Evolutionary conservation across 1,139 yeast species (phyloP).

Genomic region (Saccharomyces hybrid): DNA sequence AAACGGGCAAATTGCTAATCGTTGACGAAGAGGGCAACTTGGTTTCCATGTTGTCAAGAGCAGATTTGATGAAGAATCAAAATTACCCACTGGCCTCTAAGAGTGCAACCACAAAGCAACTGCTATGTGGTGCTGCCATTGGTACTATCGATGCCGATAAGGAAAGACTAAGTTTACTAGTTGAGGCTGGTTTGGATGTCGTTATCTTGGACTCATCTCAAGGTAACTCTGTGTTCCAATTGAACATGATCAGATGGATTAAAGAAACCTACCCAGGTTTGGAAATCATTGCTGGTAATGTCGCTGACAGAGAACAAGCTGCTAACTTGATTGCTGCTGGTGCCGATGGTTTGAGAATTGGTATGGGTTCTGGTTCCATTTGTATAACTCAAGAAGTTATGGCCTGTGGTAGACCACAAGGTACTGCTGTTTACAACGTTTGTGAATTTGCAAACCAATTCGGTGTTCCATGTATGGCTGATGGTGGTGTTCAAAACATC

Average conservation of each 20-base stretch:
- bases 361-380: constrained; percentile 99
- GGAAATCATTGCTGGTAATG: constrained; percentile 95
- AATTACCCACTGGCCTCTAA: constrained; percentile 92
- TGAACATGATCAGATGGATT: constrained; percentile 88
- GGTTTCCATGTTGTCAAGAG: constrained; percentile 84
- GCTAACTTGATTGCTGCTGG: constrained; percentile 93
- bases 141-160: constrained; percentile 91
- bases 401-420: constrained; percentile 99
- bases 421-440: constrained; percentile 51
- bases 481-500: constrained; percentile 98
- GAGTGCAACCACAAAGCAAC: constrained; percentile 86
- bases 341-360: constrained; percentile 96
- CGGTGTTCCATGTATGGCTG: constrained; percentile 73
- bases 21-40: constrained; percentile 70
- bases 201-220: constrained; percentile 94
- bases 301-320: constrained; percentile 98
- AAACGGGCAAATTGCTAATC: constrained; percentile 96
- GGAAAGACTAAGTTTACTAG: constrained; percentile 75
- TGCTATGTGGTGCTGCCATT: constrained; percentile 97
- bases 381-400: constrained; percentile 99
- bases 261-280: constrained; percentile 71
- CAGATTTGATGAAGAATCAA: constrained; percentile 95
- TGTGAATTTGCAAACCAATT: constrained; percentile 34
- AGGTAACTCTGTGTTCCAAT: constrained; percentile 94
- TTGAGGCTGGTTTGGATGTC: constrained; percentile 95